Evolutionary conservation across 495 filamentous ascomycete species (phyloP), one percentile per base, ranked within the genome.

Genomic region (Podospora sp.): DNA sequence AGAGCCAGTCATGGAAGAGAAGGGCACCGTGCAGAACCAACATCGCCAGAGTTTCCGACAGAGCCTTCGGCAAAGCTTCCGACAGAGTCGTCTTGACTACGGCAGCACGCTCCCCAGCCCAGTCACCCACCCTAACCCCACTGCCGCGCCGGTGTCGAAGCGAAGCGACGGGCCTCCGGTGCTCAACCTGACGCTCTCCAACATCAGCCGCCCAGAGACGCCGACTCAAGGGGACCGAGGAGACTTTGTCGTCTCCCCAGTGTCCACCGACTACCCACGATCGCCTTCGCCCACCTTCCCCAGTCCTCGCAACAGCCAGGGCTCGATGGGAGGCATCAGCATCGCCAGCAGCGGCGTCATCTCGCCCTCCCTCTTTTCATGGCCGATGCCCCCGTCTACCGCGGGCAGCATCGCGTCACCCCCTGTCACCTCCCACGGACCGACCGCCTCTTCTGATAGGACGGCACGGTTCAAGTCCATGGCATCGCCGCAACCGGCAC

Each of bases 351-450:
- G 51, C 26, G 69, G 67, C 8, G 62, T 74, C 6, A 69, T 75
- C 21, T 74, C 69, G 3, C 59, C 71, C 0, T 72, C 71, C 0
- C n/a, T 77, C 49, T 58, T 75, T 9, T 71, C 69, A 7, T 76
- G 72, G 68, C 72, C 74, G 0, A 61, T 69, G 62, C 75, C 75
- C 0, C 72, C 74, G 24, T 74, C 75, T 0, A 69, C 53, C 0
- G 61, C 69, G 1, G 33, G 57, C 4, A 70, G 69, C 35, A 33
- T 58, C 27, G 26, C 63, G 16, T 69, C 68, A n/a, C 72, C 69
- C 6, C 70, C 72, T 1, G 35, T 24, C 2, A 74, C 66, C 3
- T 65, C 65, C 0, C 66, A 69, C 20, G 64, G 62, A 18, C 62
- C 12, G 9, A 46, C 40, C 55, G 24, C 4, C 33, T 25, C 9